Base-by-base conservation (phyloP, 306 rosid species). In the Sicyos edulis region DNA sequence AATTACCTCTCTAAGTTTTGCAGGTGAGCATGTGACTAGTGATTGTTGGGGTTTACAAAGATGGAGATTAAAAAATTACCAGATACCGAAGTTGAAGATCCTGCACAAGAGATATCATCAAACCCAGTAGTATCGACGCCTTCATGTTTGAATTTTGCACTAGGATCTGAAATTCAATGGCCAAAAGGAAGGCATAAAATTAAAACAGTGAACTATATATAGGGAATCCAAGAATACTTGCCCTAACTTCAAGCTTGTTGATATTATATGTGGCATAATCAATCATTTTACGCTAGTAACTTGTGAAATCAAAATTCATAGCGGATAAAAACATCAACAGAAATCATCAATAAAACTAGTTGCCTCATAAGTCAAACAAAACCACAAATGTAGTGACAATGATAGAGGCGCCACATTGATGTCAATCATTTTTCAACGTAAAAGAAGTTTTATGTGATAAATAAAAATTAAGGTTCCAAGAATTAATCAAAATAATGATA, bases 61-160 rank as follows among this genome's bases (percentile, higher is more conserved):
- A 66, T 66, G 71, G 3, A 73, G 59, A 75, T 44, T 53, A 77
- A 77, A 80, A 68, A 58, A 62, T 32, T 66, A 45, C 66, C 72
- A 66, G 10, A 45, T 44, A 66, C 37, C n/a, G 55, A 66, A 66
- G 72, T 21, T 17, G 40, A 66, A 44, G 72, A 66, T 66, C 55
- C 55, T 66, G 54, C 72, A 45, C 40, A 52, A 22, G 61, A 10
- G 60, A 53, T 51, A 14, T 70, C 74, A 26, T 29, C 16, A 60
- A 53, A 53, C 47, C 29, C 14, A 26, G 61, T 52, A 24, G 10
- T 70, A 70, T 70, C 61, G 34, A 70, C n/a, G 37, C 49, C 74
- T 53, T 70, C 61, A 10, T 26, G 61, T 52, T 70, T 32, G 24
- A 32, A 52, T 8, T 52, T 70, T 52, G 49, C 49, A 15, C 56